These are phyloP conservation scores for Hanseniaspora meyeri DNA, from an alignment of 805 yeast genomes.

Conservation along the genomic window DNA sequence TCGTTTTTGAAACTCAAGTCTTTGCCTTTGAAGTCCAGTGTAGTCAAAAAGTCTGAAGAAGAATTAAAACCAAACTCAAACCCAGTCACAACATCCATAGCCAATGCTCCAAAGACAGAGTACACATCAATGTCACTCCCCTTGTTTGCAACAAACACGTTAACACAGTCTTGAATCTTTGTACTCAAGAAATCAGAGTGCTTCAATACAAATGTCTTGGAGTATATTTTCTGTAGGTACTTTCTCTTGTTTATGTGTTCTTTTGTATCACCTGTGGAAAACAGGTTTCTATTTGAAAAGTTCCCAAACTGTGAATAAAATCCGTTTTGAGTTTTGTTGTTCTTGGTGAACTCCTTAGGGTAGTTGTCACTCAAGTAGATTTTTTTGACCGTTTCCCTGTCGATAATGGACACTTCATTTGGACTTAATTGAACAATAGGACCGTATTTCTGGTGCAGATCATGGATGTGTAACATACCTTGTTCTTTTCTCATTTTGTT, in stretches of 20 bases:
- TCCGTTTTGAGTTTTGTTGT: not conserved
- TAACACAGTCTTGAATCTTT: constrained; percentile 26
- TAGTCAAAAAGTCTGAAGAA: constrained; percentile 35
- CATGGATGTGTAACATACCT: constrained; percentile 39
- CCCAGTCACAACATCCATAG: constrained; percentile 56
- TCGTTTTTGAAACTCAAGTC: constrained; percentile 29
- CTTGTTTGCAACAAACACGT: constrained; percentile 18
- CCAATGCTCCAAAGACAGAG: constrained; percentile 53
- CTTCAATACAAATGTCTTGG: constrained; percentile 32
- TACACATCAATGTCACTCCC: constrained; percentile 40
- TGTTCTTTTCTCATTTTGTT: constrained; percentile 36
- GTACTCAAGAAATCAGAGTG: constrained; percentile 28
- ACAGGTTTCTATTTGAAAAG: constrained; percentile 35
- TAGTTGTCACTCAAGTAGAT: constrained; percentile 44
- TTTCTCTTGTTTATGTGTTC: constrained; percentile 36
- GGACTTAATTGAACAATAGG: constrained; percentile 13
- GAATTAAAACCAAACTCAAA: constrained; percentile 45
- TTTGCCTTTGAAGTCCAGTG: constrained; percentile 15
- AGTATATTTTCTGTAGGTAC: constrained; percentile 32
- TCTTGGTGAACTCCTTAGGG: constrained; percentile 31
- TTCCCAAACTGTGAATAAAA: constrained; percentile 13
- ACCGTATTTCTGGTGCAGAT: constrained; percentile 13
- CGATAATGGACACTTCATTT: constrained; percentile 44
- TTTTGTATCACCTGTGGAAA: constrained; percentile 41
- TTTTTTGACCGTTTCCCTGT: constrained; percentile 38